A percentile compares a stretch with the other conserved stretches of the same genome.
phyloP scores from a whole-genome alignment of 179 eudicot genomes.

The Heliamphora pulchella region DNA sequence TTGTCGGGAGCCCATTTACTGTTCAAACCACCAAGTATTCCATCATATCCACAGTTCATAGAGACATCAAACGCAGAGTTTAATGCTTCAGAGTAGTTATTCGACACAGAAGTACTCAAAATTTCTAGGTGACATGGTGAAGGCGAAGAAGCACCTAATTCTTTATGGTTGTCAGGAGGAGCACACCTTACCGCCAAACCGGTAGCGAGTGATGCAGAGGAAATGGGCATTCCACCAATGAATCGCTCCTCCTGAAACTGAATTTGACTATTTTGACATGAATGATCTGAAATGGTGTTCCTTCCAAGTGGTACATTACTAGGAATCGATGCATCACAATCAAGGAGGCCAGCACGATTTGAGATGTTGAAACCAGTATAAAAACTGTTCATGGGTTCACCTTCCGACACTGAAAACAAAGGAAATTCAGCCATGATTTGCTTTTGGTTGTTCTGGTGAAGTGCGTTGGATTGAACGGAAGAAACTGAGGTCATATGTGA shows the following conservation, averaged over 20 bases:
- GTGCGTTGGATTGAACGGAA: constrained; percentile 20
- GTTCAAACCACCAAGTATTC: constrained; percentile 26
- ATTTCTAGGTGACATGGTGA: constrained; percentile 24
- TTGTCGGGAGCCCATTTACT: constrained; percentile 39
- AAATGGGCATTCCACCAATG: constrained; percentile 25
- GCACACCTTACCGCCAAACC: constrained; percentile 24
- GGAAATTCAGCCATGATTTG: constrained; percentile 38
- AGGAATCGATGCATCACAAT: constrained; percentile 3
- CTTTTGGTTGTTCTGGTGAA: constrained; percentile 27
- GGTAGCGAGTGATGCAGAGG: constrained; percentile 29
- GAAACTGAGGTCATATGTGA: constrained; percentile 22
- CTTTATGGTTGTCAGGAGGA: constrained; percentile 18
- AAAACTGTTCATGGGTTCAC: constrained; percentile 27
- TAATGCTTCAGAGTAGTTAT: constrained; percentile 23
- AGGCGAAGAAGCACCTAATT: constrained; percentile 23
- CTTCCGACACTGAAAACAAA: constrained; percentile 26
- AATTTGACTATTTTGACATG: constrained; percentile 15
- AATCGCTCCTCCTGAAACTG: constrained; percentile 25
- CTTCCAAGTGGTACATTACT: constrained; percentile 18
- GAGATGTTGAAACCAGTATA: constrained; percentile 12
- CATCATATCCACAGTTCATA: constrained; percentile 31
- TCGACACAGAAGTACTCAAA: constrained; percentile 23
- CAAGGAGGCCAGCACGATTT: constrained; percentile 12
- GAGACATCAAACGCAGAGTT: constrained; percentile 29
- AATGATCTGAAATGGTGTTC: constrained; percentile 9